phyloP scores from a whole-genome alignment of 306 rosid genomes.

The Aeschynomene evenia region DNA sequence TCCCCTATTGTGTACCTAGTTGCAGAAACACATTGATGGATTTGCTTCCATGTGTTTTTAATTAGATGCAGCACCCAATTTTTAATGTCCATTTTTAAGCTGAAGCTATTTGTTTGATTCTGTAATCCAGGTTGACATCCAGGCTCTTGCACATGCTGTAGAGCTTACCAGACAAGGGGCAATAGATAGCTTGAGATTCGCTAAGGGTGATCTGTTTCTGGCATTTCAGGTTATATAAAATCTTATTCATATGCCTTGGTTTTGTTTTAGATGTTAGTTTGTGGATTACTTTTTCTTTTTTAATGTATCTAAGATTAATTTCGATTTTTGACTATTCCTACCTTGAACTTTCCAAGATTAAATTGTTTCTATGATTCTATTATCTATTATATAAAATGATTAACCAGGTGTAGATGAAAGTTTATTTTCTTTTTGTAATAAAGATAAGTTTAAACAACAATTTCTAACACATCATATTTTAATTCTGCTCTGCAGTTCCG shows the following conservation, averaged over 20 bases:
- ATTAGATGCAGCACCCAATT: neutral
- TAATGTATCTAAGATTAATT: too few species aligned
- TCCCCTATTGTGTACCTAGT: neutral
- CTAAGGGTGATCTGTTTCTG: conserved; percentile 88
- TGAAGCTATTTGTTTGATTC: conserved; percentile 28
- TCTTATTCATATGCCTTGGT: conserved; percentile 2
- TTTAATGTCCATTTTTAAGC: conserved; percentile 11
- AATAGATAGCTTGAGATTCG: conserved; percentile 90
- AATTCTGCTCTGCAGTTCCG: conserved; percentile 10
- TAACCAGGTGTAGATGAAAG: neutral
- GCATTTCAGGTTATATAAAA: conserved; percentile 82
- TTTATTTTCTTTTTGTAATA: neutral
- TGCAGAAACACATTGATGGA: neutral
- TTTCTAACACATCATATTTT: conserved; percentile 3
- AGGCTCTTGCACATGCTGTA: conserved; percentile 98
- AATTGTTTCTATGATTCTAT: neutral
- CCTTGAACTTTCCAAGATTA: neutral
- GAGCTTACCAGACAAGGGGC: conserved; percentile 99
- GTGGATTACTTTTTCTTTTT: neutral
- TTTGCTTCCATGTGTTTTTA: neutral
- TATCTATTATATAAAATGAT: neutral
- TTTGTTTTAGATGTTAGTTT: conserved; percentile 11
- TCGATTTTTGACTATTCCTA: too few species aligned
- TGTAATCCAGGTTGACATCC: conserved; percentile 86
- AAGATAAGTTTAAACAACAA: neutral